A percentile compares a stretch with the other conserved stretches of the same genome.
Conservation (phyloP, 148 eudicot genomes). For the Diospyros lotus region DNA sequence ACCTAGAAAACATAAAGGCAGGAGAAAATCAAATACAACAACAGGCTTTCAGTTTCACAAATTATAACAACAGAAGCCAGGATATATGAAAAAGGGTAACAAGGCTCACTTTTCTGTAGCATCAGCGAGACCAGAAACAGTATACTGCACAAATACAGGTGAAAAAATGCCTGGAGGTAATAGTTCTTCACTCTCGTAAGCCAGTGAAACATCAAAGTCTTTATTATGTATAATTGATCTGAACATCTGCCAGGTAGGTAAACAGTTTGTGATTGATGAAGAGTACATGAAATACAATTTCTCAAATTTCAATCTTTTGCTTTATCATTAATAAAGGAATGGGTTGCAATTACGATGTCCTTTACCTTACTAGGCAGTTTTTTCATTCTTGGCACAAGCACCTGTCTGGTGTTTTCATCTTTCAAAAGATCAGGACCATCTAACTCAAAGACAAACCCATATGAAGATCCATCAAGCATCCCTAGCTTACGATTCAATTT, state of each 20-base stretch:
- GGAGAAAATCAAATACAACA: no score
- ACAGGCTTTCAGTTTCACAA: no score
- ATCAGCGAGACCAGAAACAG: slow-evolving; percentile 73
- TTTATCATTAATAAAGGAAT: background rate
- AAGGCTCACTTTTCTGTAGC: slow-evolving; percentile 74
- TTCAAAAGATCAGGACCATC: slow-evolving; percentile 67
- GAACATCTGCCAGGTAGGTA: slow-evolving; percentile 53
- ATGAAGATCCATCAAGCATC: slow-evolving; percentile 89
- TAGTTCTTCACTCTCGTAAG: slow-evolving; percentile 63
- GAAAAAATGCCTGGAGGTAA: slow-evolving; percentile 79
- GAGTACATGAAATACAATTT: slow-evolving; percentile 5
- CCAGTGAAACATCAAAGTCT: slow-evolving; percentile 83
- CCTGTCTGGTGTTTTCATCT: slow-evolving; percentile 75
- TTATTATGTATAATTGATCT: slow-evolving; percentile 70
- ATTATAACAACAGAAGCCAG: no score
- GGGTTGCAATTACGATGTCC: background rate
- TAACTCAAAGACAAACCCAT: slow-evolving; percentile 83
- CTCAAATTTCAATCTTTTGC: background rate
- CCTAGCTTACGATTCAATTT: slow-evolving; percentile 94
- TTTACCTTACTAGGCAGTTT: slow-evolving; percentile 91
- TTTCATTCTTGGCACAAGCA: slow-evolving; percentile 81
- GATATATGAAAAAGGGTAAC: no score
- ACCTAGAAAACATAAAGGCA: slow-evolving; percentile 32
- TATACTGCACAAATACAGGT: slow-evolving; percentile 61
- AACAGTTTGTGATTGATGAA: slow-evolving; percentile 6